These are phyloP conservation scores for Glebionis coronaria DNA, from an alignment of 129 eudicot species.

Conservation along the genomic window DNA sequence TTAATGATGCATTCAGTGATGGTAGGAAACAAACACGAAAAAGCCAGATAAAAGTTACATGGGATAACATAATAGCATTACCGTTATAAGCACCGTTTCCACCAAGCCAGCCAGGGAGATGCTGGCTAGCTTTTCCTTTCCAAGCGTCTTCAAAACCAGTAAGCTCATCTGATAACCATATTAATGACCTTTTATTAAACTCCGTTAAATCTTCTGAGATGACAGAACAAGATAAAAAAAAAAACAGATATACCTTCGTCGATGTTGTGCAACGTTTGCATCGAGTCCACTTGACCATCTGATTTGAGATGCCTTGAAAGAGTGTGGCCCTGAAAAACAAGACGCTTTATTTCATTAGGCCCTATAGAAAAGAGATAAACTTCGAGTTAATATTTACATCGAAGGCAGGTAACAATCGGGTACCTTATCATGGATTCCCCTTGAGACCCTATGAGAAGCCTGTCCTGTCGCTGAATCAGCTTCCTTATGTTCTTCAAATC, in stretches of 20 bases:
- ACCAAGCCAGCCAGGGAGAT: conserved; percentile 12
- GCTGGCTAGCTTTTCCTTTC: conserved; percentile 58
- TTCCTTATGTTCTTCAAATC: conserved; percentile 71
- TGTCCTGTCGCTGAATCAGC: conserved; percentile 71
- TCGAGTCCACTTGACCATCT: conserved; percentile 73
- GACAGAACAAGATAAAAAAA: background rate
- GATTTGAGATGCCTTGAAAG: conserved; percentile 66
- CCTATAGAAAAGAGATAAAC: too few relatives aligned
- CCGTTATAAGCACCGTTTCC: too few relatives aligned
- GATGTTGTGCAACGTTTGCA: conserved; percentile 82
- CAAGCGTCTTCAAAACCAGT: conserved; percentile 68
- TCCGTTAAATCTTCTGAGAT: background rate
- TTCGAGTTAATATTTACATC: too few relatives aligned
- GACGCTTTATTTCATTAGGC: too few relatives aligned
- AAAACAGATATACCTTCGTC: conserved; percentile 43
- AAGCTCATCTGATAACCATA: conserved; percentile 52
- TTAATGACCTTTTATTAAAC: background rate
- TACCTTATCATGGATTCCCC: conserved; percentile 77
- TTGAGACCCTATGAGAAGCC: conserved; percentile 69
- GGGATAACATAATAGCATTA: too few relatives aligned
- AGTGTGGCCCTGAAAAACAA: conserved; percentile 60
- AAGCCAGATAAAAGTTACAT: too few relatives aligned
- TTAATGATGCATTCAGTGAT: too few relatives aligned
- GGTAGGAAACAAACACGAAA: too few relatives aligned
- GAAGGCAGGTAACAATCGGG: too few relatives aligned